phyloP scores from a whole-genome alignment of 495 filamentous ascomycete genomes.

The Umbilicaria muhlenbergii region DNA sequence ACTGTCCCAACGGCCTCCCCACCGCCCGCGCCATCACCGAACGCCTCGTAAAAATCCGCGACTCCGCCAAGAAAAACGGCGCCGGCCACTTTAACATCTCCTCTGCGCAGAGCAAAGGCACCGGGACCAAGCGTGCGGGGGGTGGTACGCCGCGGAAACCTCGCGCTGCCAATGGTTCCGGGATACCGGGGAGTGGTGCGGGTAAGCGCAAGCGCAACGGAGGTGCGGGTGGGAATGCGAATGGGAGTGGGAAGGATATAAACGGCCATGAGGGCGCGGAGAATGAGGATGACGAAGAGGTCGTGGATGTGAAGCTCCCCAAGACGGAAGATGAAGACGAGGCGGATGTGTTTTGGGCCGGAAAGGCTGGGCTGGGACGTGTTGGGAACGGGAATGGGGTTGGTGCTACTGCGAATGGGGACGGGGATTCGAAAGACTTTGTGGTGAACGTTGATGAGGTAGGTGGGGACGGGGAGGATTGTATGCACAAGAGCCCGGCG shows the following conservation, averaged over 20 bases:
- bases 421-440: no score
- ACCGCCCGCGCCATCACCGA: slow-evolving; percentile 34
- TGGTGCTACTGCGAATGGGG: no score
- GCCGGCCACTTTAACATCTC: not conserved
- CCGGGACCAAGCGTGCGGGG: not conserved
- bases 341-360: no score
- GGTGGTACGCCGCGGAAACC: slow-evolving; percentile 3
- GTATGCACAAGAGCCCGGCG: no score
- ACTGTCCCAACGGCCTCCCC: slow-evolving; percentile 14
- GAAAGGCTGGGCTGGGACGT: no score
- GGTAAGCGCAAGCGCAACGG: no score
- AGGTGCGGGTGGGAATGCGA: not conserved
- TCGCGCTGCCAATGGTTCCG: no score
- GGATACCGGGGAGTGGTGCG: not conserved
- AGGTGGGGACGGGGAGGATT: no score
- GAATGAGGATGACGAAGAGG: slow-evolving; percentile 4
- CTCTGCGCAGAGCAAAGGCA: not conserved
- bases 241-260: not conserved
- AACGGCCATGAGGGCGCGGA: no score
- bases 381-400: no score
- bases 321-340: slow-evolving; percentile 12
- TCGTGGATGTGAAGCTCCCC: slow-evolving; percentile 6
- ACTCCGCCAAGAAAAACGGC: slow-evolving; percentile 9
- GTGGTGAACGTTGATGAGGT: no score
- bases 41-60: slow-evolving; percentile 27